Percentiles rank a stretch among this genome's conserved stretches.
phyloP scores from a whole-genome alignment of 208 protist species.

The Acanthamoeba lenticulata region DNA sequence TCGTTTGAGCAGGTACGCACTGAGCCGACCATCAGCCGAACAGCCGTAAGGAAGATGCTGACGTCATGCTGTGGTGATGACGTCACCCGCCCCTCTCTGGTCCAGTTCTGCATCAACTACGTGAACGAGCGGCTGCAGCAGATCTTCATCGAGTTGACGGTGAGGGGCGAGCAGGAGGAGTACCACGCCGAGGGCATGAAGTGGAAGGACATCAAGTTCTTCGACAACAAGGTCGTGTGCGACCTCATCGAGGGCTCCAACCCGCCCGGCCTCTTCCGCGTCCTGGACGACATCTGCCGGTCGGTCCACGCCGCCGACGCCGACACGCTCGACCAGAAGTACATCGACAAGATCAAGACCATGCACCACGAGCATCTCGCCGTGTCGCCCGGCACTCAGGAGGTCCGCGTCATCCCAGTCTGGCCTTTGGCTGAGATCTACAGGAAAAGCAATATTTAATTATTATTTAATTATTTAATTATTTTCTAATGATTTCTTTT shows the following conservation, averaged over 20 bases:
- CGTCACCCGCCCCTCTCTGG: too few species aligned
- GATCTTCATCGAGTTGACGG: slow-evolving; percentile 97
- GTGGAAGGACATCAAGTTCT: slow-evolving; percentile 95
- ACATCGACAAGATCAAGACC: slow-evolving; percentile 35
- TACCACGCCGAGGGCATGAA: slow-evolving; percentile 87
- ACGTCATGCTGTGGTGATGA: not conserved
- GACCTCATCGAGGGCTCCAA: slow-evolving; percentile 91
- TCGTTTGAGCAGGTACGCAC: slow-evolving; percentile 72
- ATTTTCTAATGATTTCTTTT: too few species aligned
- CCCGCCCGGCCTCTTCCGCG: slow-evolving; percentile 90
- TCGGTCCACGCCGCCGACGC: slow-evolving; percentile 83
- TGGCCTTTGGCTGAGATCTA: too few species aligned
- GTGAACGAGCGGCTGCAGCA: slow-evolving; percentile 98
- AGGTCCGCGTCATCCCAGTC: too few species aligned
- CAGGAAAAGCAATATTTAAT: not conserved
- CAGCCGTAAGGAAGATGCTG: too few species aligned
- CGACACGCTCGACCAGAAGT: slow-evolving; percentile 53
- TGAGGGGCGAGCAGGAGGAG: slow-evolving; percentile 86
- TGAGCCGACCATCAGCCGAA: not conserved
- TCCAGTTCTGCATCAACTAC: slow-evolving; percentile 81
- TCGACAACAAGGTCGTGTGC: slow-evolving; percentile 95
- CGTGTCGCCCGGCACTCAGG: not conserved
- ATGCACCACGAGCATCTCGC: slow-evolving; percentile 50
- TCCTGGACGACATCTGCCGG: slow-evolving; percentile 97
- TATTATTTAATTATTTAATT: too few species aligned